Percentiles rank a stretch among this genome's conserved stretches.
phyloP scores from a whole-genome alignment of 345 rosid species.

The Moringa oleifera region DNA sequence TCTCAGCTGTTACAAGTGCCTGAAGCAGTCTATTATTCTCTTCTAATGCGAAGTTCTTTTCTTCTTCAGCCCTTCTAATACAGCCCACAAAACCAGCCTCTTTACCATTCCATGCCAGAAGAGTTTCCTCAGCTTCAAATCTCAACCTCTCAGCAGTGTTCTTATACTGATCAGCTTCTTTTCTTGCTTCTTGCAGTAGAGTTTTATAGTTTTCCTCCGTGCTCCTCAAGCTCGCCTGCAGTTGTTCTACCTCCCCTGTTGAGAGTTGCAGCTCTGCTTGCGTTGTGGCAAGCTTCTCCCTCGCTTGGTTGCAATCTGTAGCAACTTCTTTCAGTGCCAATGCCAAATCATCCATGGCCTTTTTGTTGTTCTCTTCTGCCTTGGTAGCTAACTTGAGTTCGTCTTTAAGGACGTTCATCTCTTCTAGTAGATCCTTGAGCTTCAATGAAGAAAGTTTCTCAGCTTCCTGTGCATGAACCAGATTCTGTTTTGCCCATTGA shows the following conservation, averaged over 20 bases:
- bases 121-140: constrained; percentile 74
- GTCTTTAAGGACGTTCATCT: constrained; percentile 30
- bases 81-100: constrained; percentile 64
- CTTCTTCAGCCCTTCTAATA: constrained; percentile 71
- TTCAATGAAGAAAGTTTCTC: constrained; percentile 30
- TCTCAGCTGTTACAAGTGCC: constrained; percentile 40
- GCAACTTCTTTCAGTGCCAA: constrained; percentile 76
- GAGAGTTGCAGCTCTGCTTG: constrained; percentile 39
- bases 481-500: constrained; percentile 22
- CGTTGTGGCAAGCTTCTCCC: constrained; percentile 39
- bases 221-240: constrained; percentile 28
- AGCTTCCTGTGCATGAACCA: constrained; percentile 25
- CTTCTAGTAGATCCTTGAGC: constrained; percentile 24
- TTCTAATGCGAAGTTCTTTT: constrained; percentile 39
- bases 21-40: constrained; percentile 47
- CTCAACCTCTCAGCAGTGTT: constrained; percentile 62
- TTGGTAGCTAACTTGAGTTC: constrained; percentile 44
- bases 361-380: constrained; percentile 75
- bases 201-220: constrained; percentile 25
- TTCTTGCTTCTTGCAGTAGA: constrained; percentile 35
- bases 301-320: constrained; percentile 42
- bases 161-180: constrained; percentile 45
- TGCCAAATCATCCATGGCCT: constrained; percentile 87
- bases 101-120: constrained; percentile 72
- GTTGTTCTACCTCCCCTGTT: constrained; percentile 27